A percentile compares a stretch with the other conserved stretches of the same genome.
phyloP scores from a whole-genome alignment of 345 rosid genomes.

The Gossypium rotundifolium region DNA sequence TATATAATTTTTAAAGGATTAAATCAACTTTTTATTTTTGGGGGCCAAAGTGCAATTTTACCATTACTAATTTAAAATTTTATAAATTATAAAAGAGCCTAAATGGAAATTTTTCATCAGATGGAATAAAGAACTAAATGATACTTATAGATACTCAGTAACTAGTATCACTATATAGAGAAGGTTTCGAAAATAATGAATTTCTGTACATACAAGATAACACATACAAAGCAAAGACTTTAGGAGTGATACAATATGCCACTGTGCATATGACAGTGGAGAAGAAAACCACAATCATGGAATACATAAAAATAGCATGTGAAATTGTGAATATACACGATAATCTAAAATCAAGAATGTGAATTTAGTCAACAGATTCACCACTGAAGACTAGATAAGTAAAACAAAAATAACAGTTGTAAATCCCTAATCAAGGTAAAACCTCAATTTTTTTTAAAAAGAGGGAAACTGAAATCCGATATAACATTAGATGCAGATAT shows the following conservation, averaged over 20 bases:
- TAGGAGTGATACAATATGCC: neutral
- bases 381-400: neutral
- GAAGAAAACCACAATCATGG: neutral
- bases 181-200: neutral
- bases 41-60: neutral
- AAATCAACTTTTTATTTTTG: neutral
- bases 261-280: neutral
- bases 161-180: neutral
- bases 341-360: neutral
- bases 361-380: neutral
- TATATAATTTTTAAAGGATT: too few relatives aligned
- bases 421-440: neutral
- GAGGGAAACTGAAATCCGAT: neutral
- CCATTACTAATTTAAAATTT: neutral
- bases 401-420: neutral
- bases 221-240: neutral
- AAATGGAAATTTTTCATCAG: neutral
- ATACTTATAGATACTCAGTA: neutral
- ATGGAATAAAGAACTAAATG: neutral
- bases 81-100: neutral
- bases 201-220: neutral
- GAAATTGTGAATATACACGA: neutral
- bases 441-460: neutral
- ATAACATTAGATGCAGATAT: neutral
- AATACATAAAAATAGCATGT: neutral